Base-by-base conservation (phyloP, 495 filamentous ascomycete genomes). In the Trypethelium eluteriae region DNA sequence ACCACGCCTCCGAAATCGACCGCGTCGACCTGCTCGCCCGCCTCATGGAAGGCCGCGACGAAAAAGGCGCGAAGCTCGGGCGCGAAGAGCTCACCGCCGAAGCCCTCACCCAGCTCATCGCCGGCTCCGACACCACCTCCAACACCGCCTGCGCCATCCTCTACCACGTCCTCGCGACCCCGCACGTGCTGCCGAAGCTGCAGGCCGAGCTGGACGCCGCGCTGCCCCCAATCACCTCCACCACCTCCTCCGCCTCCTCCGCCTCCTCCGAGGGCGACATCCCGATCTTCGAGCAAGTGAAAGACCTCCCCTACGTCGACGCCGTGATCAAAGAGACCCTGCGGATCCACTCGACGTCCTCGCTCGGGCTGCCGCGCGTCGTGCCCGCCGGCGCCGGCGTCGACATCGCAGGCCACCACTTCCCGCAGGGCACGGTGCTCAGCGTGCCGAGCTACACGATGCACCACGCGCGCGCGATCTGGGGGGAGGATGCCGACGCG, bases 71-170 rank as follows among this genome's bases (percentile, higher is more conserved):
- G 46, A 84, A 81, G 14, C 82, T 96, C 0, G 85, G 88, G 0
- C 83, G 89, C 25, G 82, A 87, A 69, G 92, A 96, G 74, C 81
- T 96, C 49, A 93, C 91, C 3, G 92, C 90, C 34, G 92, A 96
- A 75, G 92, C 92, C 0, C 78, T 95, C 32, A 96, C 92, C 1
- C 92, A 96, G 76, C 80, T 96, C 47, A 96, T 96, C 71, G 92
- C 92, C 2, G 92, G 92, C 36, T 90, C 86, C 57, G 92, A 96
- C 74, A 96, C 92, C 0, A 96, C 92, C 2, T 89, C 86, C 67
- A 96, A 96, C 79, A 92, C 92, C 2, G 86, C 87, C 59, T 96
- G 92, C 75, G 91, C 92, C 2, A 84, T 95, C 53, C 82, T 96
- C 16, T 96, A 86, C 80, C 88, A 90, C 81, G 85, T 81, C 36